A percentile compares a stretch with the other conserved stretches of the same genome.
phyloP scores from a whole-genome alignment of 2,329 filamentous ascomycete genomes.

The Raffaelea albimanens region DNA sequence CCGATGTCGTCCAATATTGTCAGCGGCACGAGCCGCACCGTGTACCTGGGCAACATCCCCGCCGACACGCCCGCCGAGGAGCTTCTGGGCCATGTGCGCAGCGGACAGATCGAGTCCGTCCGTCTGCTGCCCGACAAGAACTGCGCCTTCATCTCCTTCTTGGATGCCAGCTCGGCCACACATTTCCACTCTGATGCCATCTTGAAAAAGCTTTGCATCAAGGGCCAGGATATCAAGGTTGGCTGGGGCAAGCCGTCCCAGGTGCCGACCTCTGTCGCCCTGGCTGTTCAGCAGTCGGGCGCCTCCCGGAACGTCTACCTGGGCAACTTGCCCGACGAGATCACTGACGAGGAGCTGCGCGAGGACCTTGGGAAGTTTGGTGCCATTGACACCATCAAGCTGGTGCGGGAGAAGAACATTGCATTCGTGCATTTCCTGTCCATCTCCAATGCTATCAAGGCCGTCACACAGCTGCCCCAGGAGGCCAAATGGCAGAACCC shows the following conservation, averaged over 20 bases:
- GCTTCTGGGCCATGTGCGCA: slow-evolving; percentile 90
- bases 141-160: slow-evolving; percentile 98
- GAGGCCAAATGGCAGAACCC: slow-evolving; percentile 95
- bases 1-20: slow-evolving; percentile 70
- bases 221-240: slow-evolving; percentile 98
- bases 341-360: slow-evolving; percentile 81
- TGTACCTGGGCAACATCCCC: slow-evolving; percentile 97
- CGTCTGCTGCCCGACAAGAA: slow-evolving; percentile 97
- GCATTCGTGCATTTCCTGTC: slow-evolving; percentile 97
- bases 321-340: slow-evolving; percentile 84
- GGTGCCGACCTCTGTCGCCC: slow-evolving; percentile 92
- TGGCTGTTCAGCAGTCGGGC: slow-evolving; percentile 94
- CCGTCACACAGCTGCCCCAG: slow-evolving; percentile 89
- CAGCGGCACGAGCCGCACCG: slow-evolving; percentile 87
- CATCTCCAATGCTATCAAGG: slow-evolving; percentile 97
- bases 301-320: slow-evolving; percentile 96
- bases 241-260: slow-evolving; percentile 98
- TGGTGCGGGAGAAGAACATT: slow-evolving; percentile 95
- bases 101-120: slow-evolving; percentile 98
- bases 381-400: slow-evolving; percentile 92
- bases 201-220: slow-evolving; percentile 97
- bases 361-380: slow-evolving; percentile 96
- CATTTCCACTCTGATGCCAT: slow-evolving; percentile 99
- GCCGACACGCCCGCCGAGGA: slow-evolving; percentile 94
- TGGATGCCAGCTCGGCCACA: slow-evolving; percentile 93